These are phyloP conservation scores for Ophiostoma perfectum DNA, from an alignment of 2,329 filamentous ascomycete genomes.

Conservation along the genomic window DNA sequence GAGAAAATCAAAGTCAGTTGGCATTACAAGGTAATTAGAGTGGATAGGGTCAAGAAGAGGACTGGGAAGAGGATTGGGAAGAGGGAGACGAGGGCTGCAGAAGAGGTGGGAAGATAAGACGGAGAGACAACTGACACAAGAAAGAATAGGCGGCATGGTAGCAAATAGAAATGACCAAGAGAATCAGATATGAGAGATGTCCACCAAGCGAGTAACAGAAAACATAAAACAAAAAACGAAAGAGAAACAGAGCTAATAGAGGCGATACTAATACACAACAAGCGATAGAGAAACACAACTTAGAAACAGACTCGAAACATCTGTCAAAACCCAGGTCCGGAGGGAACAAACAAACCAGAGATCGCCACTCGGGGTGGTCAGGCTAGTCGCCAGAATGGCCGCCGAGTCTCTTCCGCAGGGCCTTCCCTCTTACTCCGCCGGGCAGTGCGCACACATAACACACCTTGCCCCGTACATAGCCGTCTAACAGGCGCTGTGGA, in stretches of 20 bases:
- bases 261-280: no score
- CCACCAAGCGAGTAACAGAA: no score
- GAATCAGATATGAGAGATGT: not conserved
- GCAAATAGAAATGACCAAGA: not conserved
- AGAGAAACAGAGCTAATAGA: no score
- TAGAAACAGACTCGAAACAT: slow-evolving; percentile 4
- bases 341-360: not conserved
- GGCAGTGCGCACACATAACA: not conserved
- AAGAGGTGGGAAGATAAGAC: not conserved
- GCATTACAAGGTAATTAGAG: no score
- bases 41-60: not conserved
- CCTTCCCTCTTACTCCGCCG: not conserved
- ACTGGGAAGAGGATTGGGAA: not conserved
- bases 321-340: not conserved
- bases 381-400: no score
- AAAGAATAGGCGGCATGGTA: not conserved
- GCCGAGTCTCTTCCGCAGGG: not conserved
- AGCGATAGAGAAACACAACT: not conserved
- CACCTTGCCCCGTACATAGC: not conserved
- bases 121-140: not conserved
- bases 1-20: not conserved
- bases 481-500: not conserved
- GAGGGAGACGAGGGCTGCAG: not conserved
- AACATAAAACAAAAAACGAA: no score
- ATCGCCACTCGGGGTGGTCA: not conserved